Conservation (phyloP, 495 filamentous ascomycete genomes). For the Podospora australis region DNA sequence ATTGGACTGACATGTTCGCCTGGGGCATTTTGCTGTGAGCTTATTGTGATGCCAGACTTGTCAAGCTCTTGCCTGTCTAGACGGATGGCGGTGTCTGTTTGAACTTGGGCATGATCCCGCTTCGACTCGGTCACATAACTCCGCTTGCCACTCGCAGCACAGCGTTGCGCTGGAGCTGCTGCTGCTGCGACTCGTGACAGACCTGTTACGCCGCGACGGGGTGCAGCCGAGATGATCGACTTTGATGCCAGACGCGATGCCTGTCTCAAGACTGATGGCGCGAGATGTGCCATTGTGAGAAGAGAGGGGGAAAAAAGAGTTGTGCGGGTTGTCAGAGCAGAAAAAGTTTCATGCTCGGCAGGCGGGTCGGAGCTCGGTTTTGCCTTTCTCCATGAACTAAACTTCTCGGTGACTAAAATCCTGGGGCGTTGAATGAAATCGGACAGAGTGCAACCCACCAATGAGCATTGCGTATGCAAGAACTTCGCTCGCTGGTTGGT, state of each 20-base stretch:
- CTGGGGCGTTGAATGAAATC: slow-evolving; percentile 1
- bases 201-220: slow-evolving; percentile 38
- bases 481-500: neutral
- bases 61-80: slow-evolving; percentile 78
- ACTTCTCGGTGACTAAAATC: slow-evolving; percentile 8
- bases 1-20: slow-evolving; percentile 65
- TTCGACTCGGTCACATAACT: slow-evolving; percentile 82
- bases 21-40: slow-evolving; percentile 45
- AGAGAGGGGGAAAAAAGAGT: slow-evolving; percentile 3
- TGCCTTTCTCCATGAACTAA: slow-evolving; percentile 3
- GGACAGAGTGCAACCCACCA: slow-evolving; percentile 5
- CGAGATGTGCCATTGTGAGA: slow-evolving; percentile 69
- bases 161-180: slow-evolving; percentile 7
- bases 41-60: slow-evolving; percentile 57
- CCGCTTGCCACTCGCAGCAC: slow-evolving; percentile 39
- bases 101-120: slow-evolving; percentile 72
- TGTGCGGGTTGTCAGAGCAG: slow-evolving; percentile 7
- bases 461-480: neutral
- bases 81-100: slow-evolving; percentile 72
- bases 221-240: slow-evolving; percentile 41
- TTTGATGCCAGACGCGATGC: slow-evolving; percentile 63
- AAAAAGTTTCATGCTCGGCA: slow-evolving; percentile 9
- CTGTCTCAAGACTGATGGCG: slow-evolving; percentile 68
- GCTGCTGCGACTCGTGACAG: slow-evolving; percentile 39
- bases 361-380: slow-evolving; percentile 14